Conservation (phyloP, 305 asterid species). For the Rubia peregrina region DNA sequence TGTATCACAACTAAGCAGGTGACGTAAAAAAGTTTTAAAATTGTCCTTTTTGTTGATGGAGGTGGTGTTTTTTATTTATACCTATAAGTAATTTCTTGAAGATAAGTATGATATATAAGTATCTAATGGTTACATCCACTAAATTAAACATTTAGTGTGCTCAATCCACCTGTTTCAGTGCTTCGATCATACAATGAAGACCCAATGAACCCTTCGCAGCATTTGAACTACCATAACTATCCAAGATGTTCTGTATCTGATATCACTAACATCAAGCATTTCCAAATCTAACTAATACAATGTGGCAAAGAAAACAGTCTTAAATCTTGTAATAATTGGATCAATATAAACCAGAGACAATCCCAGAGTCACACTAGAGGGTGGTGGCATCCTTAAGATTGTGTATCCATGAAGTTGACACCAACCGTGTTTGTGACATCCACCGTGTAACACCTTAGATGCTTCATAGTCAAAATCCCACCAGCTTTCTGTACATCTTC, state of each 20-base stretch:
- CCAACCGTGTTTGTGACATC: slow-evolving; percentile 42
- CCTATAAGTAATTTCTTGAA: too few species aligned
- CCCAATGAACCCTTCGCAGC: slow-evolving; percentile 60
- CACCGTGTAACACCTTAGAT: slow-evolving; percentile 55
- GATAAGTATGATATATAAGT: slow-evolving; percentile 36
- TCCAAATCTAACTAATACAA: not conserved
- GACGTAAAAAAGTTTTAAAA: too few species aligned
- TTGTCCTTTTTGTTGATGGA: too few species aligned
- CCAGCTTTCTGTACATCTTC: slow-evolving; percentile 21
- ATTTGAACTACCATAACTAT: slow-evolving; percentile 36
- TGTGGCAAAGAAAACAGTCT: not conserved
- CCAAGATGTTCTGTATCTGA: slow-evolving; percentile 64
- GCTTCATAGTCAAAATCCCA: slow-evolving; percentile 48
- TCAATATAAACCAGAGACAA: slow-evolving; percentile 53
- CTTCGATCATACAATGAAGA: slow-evolving; percentile 71
- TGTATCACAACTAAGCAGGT: too few species aligned
- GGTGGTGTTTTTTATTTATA: too few species aligned
- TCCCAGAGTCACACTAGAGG: slow-evolving; percentile 79
- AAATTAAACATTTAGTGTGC: too few species aligned
- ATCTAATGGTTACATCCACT: too few species aligned
- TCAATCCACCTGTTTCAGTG: slow-evolving; percentile 36
- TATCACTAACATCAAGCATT: not conserved
- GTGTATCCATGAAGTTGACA: slow-evolving; percentile 54
- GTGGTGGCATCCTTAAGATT: slow-evolving; percentile 89
- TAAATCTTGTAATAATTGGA: not conserved